Percentiles rank a stretch among this genome's conserved stretches.
Evolutionary conservation across 2,329 filamentous ascomycete genomes (phyloP).

Genomic region (Fusarium lyarnte): DNA sequence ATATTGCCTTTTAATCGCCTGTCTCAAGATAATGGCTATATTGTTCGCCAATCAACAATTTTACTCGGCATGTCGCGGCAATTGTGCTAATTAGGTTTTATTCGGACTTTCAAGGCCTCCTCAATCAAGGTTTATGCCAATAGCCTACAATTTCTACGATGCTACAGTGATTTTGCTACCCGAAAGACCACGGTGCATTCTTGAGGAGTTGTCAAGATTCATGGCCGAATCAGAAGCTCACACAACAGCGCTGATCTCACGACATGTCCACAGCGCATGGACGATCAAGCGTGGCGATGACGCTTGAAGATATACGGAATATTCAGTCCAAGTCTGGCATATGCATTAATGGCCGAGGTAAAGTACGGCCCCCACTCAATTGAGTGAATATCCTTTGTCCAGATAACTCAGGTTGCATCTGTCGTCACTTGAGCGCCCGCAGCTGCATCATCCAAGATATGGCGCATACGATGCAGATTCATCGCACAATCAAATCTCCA

Average conservation of each 20-base stretch:
- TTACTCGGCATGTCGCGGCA: constrained; percentile 19
- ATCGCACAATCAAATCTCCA: constrained; percentile 1
- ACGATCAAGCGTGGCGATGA: constrained; percentile 5
- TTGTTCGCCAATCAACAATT: constrained; percentile 26
- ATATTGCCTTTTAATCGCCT: constrained; percentile 17
- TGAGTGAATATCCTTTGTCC: constrained; percentile 3
- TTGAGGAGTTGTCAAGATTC: neutral
- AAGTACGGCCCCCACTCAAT: constrained; percentile 11
- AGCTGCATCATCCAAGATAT: constrained; percentile 33
- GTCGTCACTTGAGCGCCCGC: constrained; percentile 36
- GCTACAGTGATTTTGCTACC: constrained; percentile 5
- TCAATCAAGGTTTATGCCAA: constrained; percentile 21
- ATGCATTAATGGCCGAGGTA: constrained; percentile 2
- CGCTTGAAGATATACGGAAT: neutral
- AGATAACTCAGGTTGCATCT: constrained; percentile 21
- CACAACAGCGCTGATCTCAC: constrained; percentile 30
- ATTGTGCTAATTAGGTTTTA: constrained; percentile 25
- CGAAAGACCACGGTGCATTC: neutral
- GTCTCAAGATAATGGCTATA: constrained; percentile 1
- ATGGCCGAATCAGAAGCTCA: constrained; percentile 15
- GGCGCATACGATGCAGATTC: constrained; percentile 16
- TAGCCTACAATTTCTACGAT: neutral
- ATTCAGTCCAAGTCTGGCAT: neutral
- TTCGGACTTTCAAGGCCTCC: constrained; percentile 14
- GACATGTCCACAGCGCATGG: constrained; percentile 6